Conservation (phyloP, 2,329 filamentous ascomycete species). For the Fusarium abutilonis region DNA sequence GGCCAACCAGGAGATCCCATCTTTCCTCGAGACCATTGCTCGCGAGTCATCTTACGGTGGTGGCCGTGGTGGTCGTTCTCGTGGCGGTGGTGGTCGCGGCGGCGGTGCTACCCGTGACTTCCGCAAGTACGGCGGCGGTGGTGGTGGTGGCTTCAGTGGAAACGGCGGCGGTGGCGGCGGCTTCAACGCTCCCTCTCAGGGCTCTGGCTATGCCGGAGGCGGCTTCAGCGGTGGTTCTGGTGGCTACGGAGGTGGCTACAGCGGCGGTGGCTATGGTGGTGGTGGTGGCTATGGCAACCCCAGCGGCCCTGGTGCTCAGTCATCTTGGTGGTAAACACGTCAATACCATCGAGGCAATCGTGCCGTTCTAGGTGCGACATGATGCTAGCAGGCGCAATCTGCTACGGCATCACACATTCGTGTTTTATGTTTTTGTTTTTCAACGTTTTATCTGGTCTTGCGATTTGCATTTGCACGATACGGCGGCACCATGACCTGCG, state of each 20-base stretch:
- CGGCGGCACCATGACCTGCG: slow-evolving; percentile 56
- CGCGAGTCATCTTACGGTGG: slow-evolving; percentile 90
- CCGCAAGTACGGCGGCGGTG: slow-evolving; percentile 75
- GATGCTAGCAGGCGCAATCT: slow-evolving; percentile 31
- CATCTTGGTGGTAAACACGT: slow-evolving; percentile 72
- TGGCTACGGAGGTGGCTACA: slow-evolving; percentile 66
- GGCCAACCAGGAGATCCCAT: slow-evolving; percentile 94
- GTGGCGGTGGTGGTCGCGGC: slow-evolving; percentile 69
- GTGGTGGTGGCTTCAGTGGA: slow-evolving; percentile 60
- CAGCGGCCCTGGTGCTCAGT: slow-evolving; percentile 73
- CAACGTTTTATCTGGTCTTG: slow-evolving; percentile 44
- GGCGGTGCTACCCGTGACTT: slow-evolving; percentile 85
- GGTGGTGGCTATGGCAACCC: slow-evolving; percentile 69
- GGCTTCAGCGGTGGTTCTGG: slow-evolving; percentile 66
- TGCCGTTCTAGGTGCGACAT: slow-evolving; percentile 31
- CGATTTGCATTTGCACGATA: slow-evolving; percentile 51
- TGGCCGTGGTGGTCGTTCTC: slow-evolving; percentile 65
- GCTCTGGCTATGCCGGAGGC: slow-evolving; percentile 55
- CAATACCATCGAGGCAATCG: slow-evolving; percentile 14
- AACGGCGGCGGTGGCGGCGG: slow-evolving; percentile 56
- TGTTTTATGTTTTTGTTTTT: slow-evolving; percentile 38
- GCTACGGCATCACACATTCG: slow-evolving; percentile 37
- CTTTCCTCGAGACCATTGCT: slow-evolving; percentile 96
- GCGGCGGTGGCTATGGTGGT: slow-evolving; percentile 55
- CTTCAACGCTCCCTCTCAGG: slow-evolving; percentile 48